These are phyloP conservation scores for Citrullus amarus DNA, from an alignment of 306 rosid genomes.

Conservation along the genomic window DNA sequence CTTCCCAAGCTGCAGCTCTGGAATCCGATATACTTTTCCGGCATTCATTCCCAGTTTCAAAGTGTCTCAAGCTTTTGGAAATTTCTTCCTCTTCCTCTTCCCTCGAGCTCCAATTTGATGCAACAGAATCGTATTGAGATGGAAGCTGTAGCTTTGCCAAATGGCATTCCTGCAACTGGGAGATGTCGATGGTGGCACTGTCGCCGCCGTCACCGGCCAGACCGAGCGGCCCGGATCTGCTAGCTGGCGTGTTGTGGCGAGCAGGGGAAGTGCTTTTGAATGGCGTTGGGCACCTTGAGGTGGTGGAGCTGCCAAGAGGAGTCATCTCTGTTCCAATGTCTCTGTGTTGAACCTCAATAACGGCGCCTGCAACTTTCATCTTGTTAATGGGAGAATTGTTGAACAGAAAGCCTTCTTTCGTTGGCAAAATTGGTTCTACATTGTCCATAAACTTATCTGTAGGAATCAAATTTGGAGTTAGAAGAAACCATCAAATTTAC, in stretches of 20 bases:
- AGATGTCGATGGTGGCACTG: slow-evolving; percentile 39
- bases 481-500: background rate
- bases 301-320: slow-evolving; percentile 90
- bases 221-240: slow-evolving; percentile 75
- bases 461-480: slow-evolving; percentile 17
- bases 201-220: slow-evolving; percentile 18
- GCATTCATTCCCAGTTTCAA: slow-evolving; percentile 32
- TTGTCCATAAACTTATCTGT: slow-evolving; percentile 86
- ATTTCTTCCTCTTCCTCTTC: slow-evolving; percentile 93
- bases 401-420: slow-evolving; percentile 62
- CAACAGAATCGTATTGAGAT: slow-evolving; percentile 51
- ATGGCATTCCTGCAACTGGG: slow-evolving; percentile 75
- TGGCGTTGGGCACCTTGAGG: slow-evolving; percentile 88
- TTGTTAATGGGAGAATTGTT: slow-evolving; percentile 32
- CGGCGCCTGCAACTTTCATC: slow-evolving; percentile 41
- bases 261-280: slow-evolving; percentile 73
- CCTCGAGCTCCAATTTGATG: slow-evolving; percentile 86
- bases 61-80: slow-evolving; percentile 88
- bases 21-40: slow-evolving; percentile 47
- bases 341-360: slow-evolving; percentile 46
- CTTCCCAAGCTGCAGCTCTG: slow-evolving; percentile 77
- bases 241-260: slow-evolving; percentile 83
- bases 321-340: slow-evolving; percentile 94
- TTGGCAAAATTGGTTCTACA: slow-evolving; percentile 39
- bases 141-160: slow-evolving; percentile 66